Percentiles rank a stretch among this genome's conserved stretches.
phyloP scores from a whole-genome alignment of 805 yeast species.

The Schizosaccharomyces cryophilus region DNA sequence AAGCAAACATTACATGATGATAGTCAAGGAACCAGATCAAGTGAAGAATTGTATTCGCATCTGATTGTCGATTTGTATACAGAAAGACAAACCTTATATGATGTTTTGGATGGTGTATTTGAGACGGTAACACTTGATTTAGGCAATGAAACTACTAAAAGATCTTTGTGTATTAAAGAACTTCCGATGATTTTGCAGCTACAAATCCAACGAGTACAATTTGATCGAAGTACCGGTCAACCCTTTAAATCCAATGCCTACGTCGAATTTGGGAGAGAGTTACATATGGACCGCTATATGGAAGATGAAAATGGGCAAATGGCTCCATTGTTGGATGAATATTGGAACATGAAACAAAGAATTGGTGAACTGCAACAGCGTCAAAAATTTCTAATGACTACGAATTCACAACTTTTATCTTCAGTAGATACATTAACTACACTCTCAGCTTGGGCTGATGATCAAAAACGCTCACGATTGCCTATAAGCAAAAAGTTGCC shows the following conservation, averaged over 20 bases:
- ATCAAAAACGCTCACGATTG: background rate
- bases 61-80: conserved; percentile 67
- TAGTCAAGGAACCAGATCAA: conserved; percentile 9
- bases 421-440: conserved; percentile 2
- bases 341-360: conserved; percentile 34
- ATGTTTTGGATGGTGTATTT: conserved; percentile 68
- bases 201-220: conserved; percentile 84
- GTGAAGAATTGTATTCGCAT: conserved; percentile 20
- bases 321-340: conserved; percentile 28
- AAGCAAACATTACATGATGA: conserved; percentile 35
- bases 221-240: conserved; percentile 44
- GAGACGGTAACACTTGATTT: conserved; percentile 42
- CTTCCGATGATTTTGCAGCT: conserved; percentile 69
- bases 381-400: conserved; percentile 16
- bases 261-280: conserved; percentile 47
- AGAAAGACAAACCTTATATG: conserved; percentile 72
- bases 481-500: background rate
- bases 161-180: conserved; percentile 43
- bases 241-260: conserved; percentile 69
- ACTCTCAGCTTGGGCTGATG: background rate
- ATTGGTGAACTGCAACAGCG: conserved; percentile 22
- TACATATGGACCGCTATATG: conserved; percentile 73
- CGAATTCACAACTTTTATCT: conserved; percentile 1
- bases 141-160: conserved; percentile 45
- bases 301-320: conserved; percentile 32